Evolutionary conservation across 2,329 filamentous ascomycete species (phyloP).

Genomic region (Fonsecaea pedrosoi): DNA sequence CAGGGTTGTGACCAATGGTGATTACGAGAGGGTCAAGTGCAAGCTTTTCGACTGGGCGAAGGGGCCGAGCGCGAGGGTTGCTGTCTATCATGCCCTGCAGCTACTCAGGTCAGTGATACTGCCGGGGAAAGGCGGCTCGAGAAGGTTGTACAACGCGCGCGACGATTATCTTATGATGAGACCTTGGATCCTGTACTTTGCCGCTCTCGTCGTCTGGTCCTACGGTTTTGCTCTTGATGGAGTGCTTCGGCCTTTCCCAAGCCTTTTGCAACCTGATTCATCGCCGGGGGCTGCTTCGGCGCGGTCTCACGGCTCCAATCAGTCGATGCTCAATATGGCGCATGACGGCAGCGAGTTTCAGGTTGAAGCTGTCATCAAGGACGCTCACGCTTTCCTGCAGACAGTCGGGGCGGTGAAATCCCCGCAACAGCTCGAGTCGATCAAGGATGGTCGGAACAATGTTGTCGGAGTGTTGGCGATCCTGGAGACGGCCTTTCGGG

Average conservation of each 20-base stretch:
- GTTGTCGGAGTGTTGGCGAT: slow-evolving; percentile 82
- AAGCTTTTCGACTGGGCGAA: slow-evolving; percentile 86
- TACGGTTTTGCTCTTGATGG: slow-evolving; percentile 92
- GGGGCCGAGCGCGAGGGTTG: slow-evolving; percentile 83
- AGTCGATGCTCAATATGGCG: slow-evolving; percentile 32
- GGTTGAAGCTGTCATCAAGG: slow-evolving; percentile 68
- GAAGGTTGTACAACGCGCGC: slow-evolving; percentile 73
- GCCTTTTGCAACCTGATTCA: slow-evolving; percentile 26
- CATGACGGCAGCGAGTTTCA: slow-evolving; percentile 30
- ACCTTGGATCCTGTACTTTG: slow-evolving; percentile 96
- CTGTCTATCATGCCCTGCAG: slow-evolving; percentile 87
- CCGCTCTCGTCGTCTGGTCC: slow-evolving; percentile 88
- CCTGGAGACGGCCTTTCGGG: slow-evolving; percentile 78
- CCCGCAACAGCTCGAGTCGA: slow-evolving; percentile 76
- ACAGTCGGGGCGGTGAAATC: slow-evolving; percentile 74
- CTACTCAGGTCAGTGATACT: slow-evolving; percentile 75
- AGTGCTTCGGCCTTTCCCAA: slow-evolving; percentile 61
- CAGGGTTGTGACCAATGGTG: slow-evolving; percentile 79
- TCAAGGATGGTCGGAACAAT: slow-evolving; percentile 74
- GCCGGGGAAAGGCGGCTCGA: slow-evolving; percentile 40
- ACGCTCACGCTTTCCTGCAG: slow-evolving; percentile 80
- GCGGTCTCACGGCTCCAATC: slow-evolving; percentile 29
- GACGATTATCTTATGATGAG: slow-evolving; percentile 89
- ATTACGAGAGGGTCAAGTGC: slow-evolving; percentile 78
- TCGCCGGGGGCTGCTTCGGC: slow-evolving; percentile 25